phyloP scores from a whole-genome alignment of 805 yeast species.

The Candida silvatica region DNA sequence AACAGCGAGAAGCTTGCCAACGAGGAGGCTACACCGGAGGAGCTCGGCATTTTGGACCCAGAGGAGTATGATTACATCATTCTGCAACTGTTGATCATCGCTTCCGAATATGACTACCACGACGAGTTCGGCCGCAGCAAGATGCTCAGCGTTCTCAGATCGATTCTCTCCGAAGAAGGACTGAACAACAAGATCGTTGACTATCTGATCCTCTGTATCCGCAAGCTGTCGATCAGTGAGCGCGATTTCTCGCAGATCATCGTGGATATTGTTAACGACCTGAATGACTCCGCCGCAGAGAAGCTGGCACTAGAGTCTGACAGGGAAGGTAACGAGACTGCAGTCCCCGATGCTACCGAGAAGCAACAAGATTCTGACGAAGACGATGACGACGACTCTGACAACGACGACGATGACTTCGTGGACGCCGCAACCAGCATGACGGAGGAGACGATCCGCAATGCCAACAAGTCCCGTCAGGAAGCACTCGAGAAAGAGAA shows the following conservation, averaged over 20 bases:
- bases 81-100: constrained; percentile 60
- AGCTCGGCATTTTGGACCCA: constrained; percentile 32
- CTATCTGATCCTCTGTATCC: constrained; percentile 54
- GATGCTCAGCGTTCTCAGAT: constrained; percentile 52
- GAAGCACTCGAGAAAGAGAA: constrained; percentile 28
- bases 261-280: constrained; percentile 79
- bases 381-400: constrained; percentile 15
- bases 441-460: constrained; percentile 23
- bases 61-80: constrained; percentile 64
- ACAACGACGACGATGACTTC: constrained; percentile 17
- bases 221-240: constrained; percentile 67
- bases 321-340: too few species aligned
- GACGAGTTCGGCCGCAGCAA: constrained; percentile 87
- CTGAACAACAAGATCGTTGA: constrained; percentile 46
- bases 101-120: constrained; percentile 70
- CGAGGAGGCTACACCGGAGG: constrained; percentile 7
- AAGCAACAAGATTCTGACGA: constrained; percentile 14
- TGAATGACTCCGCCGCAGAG: constrained; percentile 56
- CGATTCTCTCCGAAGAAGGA: constrained; percentile 48
- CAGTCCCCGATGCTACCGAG: too few species aligned
- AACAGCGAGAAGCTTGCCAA: constrained; percentile 12
- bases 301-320: constrained; percentile 10
- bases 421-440: constrained; percentile 20
- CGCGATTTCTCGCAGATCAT: constrained; percentile 78
- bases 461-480: constrained; percentile 24